Evolutionary conservation across 2,329 filamentous ascomycete genomes (phyloP), one percentile per base, ranked within the genome.

Genomic region (Aspergillus ustus): DNA sequence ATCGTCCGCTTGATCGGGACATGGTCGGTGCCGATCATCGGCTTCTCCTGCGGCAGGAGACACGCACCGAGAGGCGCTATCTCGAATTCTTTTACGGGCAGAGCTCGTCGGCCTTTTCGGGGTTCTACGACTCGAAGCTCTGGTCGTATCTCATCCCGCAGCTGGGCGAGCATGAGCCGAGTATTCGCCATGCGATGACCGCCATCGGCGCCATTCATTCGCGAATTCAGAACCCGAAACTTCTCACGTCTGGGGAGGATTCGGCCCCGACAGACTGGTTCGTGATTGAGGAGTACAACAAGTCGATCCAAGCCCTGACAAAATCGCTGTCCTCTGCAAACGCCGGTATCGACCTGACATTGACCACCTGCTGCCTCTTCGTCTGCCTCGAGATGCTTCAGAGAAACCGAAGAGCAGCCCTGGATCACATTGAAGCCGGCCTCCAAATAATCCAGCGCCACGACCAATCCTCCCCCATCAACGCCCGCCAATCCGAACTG

Each of bases 141-240:
- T 72, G 70, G 70, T 63, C 73, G 3, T 73, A 76, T 3, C 68
- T 83, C 9, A 79, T 84, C 0, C 78, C 82, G 19, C 81, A 81
- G 65, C 72, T 83, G 37, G 80, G 80, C 28, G 72, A 79, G 25
- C 72, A 73, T 0, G 79, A 84, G 52, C 80, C 82, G 0, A 77
- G 80, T 6, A 78, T 84, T 22, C 78, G 78, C 2, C 83, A 85
- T 65, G 81, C 83, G 15, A 74, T 84, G 8, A 75, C 83, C 4
- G 82, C 83, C 48, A 76, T 85, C 11, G 82, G 82, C 60, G 77
- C 78, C n/a, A 69, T 82, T 2, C 82, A 85, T 59, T 81, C 82
- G 67, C 44, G 68, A 60, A 5, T 29, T 3, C 60, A 60, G 25
- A 28, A 51, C 8, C 45, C 29, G 43, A 43, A 28, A 9, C 46